phyloP scores from a whole-genome alignment of 768 basidiomycete genomes.

The Rossbeevera mucosa region DNA sequence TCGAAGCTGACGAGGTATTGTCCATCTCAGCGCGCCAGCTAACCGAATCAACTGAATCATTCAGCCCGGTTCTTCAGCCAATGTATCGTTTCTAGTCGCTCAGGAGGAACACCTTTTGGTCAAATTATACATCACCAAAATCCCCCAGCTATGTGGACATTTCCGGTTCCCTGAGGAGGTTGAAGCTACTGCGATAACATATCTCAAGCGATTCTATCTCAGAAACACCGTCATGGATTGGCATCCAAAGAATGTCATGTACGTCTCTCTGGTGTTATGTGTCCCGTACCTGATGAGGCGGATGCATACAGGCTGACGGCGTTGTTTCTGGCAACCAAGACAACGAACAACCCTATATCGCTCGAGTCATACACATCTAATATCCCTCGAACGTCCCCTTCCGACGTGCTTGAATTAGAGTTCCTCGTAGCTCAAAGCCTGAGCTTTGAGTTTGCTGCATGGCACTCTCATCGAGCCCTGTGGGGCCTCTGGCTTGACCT shows the following conservation, averaged over 20 bases:
- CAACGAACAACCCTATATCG: constrained; percentile 90
- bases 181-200: constrained; percentile 86
- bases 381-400: constrained; percentile 75
- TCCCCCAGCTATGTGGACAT: constrained; percentile 76
- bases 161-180: constrained; percentile 91
- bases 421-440: constrained; percentile 95
- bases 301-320: constrained; percentile 73
- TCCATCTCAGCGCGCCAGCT: constrained; percentile 1
- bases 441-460: constrained; percentile 89
- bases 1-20: constrained; percentile 77
- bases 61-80: constrained; percentile 69
- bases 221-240: constrained; percentile 99
- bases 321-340: constrained; percentile 93
- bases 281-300: not conserved
- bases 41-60: constrained; percentile 5
- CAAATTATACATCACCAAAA: constrained; percentile 82
- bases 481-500: constrained; percentile 88
- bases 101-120: constrained; percentile 87
- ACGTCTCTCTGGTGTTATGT: constrained; percentile 23
- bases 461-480: constrained; percentile 84
- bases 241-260: constrained; percentile 99
- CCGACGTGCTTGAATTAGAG: constrained; percentile 90
- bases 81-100: constrained; percentile 65
- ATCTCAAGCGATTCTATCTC: constrained; percentile 94
- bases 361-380: constrained; percentile 79